Evolutionary conservation across 192 early-diverging fungal species (phyloP), one percentile per base, ranked within the genome.

Genomic region (Globomyces pollinis-pini): DNA sequence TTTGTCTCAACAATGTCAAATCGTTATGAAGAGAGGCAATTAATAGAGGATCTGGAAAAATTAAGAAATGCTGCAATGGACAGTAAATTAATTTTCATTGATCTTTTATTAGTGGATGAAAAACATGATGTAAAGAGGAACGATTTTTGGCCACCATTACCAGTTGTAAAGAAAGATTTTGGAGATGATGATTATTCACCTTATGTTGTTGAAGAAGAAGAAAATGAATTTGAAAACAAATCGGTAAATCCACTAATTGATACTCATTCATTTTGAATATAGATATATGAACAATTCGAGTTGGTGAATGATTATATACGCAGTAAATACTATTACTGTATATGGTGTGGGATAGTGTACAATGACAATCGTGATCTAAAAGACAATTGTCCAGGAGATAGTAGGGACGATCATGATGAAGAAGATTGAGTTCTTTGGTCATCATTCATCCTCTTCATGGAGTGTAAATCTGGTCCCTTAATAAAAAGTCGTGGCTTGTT

Each of bases 341-440:
- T 86, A 28, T 88, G 84, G 84, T 88, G 86, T 61, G 73, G 77
- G 24, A 72, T 64, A 8, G 63, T 67, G 32, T 88, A 79, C 34
- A 50, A 65, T 31, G 61, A 75, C 20, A 47, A 41, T 54, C 71
- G 80, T 20, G 84, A 86, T 64, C 38, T 88, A 20, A 43, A 45
- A 8, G 45, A 63, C 13, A 63, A 69, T n/a, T 88, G 86, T 61
- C 84, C 86, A 6, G 86, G 86, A 3, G 53, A 63, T 11, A 62
- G 62, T 0, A 74, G 77, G 59, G 84, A 85, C 8, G 77, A 83
- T 34, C 86, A 88, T 43, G 83, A 74, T 30, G 56, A 61, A 21
- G 29, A 54, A 24, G 29, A 12, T 7, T 12, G 9, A 12, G 35
- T 36, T 12, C 7, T 36, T 36, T 36, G 35, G 35, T 36, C n/a